These are phyloP conservation scores for Zopfochytrium polystomum DNA, from an alignment of 371 early-diverging fungal genomes.

Conservation along the genomic window DNA sequence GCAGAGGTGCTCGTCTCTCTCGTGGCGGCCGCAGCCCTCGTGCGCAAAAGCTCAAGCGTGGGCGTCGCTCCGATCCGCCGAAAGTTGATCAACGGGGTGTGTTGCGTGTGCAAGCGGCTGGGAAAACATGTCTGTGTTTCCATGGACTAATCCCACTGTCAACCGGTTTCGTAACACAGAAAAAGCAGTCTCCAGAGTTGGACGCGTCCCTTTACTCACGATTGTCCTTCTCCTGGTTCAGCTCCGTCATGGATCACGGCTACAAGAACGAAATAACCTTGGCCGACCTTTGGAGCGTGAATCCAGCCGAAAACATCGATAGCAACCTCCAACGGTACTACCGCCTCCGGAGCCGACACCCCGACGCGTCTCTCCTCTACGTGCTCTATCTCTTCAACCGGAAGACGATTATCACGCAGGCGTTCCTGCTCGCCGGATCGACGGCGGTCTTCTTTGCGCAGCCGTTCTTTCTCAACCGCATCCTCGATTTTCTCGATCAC, in stretches of 20 bases:
- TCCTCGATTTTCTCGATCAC: slow-evolving; percentile 26
- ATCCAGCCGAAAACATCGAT: slow-evolving; percentile 10
- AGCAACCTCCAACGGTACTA: slow-evolving; percentile 1
- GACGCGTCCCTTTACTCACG: slow-evolving; percentile 60
- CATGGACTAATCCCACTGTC: too few species aligned
- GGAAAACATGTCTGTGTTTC: too few species aligned
- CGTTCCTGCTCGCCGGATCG: slow-evolving; percentile 16
- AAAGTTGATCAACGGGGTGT: too few species aligned
- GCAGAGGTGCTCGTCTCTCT: too few species aligned
- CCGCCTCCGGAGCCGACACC: not conserved
- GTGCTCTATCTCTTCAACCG: slow-evolving; percentile 13
- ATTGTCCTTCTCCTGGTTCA: slow-evolving; percentile 73
- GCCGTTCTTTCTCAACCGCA: slow-evolving; percentile 38
- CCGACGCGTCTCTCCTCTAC: slow-evolving; percentile 11
- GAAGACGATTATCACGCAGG: slow-evolving; percentile 11
- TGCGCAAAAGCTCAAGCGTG: too few species aligned
- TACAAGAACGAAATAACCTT: slow-evolving; percentile 54
- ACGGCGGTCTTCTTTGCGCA: slow-evolving; percentile 26
- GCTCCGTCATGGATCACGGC: slow-evolving; percentile 61
- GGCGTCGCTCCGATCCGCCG: too few species aligned
- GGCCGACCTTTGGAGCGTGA: slow-evolving; percentile 42
- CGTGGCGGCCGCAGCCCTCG: too few species aligned
- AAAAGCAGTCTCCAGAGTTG: slow-evolving; percentile 20
- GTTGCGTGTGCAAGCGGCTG: too few species aligned
- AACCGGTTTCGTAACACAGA: too few species aligned